Evolutionary conservation across 2,329 filamentous ascomycete genomes (phyloP).

Genomic region (Fusarium duplospermum): DNA sequence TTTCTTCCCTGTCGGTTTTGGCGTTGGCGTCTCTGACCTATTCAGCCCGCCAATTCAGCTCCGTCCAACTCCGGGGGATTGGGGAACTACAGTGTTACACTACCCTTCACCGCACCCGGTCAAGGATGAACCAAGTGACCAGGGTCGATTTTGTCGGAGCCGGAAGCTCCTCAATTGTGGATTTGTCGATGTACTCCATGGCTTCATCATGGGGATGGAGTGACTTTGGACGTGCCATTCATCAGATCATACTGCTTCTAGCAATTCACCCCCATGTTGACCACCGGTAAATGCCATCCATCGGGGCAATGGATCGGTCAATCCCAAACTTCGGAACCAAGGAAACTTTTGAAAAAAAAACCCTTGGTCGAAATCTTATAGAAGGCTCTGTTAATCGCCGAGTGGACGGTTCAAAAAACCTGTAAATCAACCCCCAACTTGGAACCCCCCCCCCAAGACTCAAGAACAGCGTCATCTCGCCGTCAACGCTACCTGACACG

Average conservation of each 20-base stretch:
- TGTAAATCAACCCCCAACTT: slow-evolving; percentile 1
- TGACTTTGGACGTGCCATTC: slow-evolving; percentile 23
- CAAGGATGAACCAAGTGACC: slow-evolving; percentile 11
- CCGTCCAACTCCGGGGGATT: slow-evolving; percentile 38
- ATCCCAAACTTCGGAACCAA: slow-evolving; percentile 13
- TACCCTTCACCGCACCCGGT: slow-evolving; percentile 8
- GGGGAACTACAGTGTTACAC: slow-evolving; percentile 17
- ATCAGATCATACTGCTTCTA: slow-evolving; percentile 31
- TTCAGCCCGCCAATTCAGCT: slow-evolving; percentile 35
- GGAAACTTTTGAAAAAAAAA: not conserved
- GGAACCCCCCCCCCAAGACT: not conserved
- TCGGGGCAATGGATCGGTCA: slow-evolving; percentile 30
- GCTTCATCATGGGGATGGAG: slow-evolving; percentile 29
- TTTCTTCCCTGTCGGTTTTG: not conserved
- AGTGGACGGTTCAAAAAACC: slow-evolving; percentile 3
- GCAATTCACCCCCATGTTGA: slow-evolving; percentile 10
- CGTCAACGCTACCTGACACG: slow-evolving; percentile 33
- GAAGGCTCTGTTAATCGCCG: slow-evolving; percentile 11
- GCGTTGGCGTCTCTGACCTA: not conserved
- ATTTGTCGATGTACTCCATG: slow-evolving; percentile 10
- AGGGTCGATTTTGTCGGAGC: not conserved
- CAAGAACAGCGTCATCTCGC: slow-evolving; percentile 27
- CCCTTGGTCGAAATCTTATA: slow-evolving; percentile 5
- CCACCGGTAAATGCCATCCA: slow-evolving; percentile 19
- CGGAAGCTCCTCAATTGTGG: slow-evolving; percentile 7